A percentile compares a stretch with the other conserved stretches of the same genome.
phyloP scores from a whole-genome alignment of 176 grass and related monocot genomes.

The Areca catechu region DNA sequence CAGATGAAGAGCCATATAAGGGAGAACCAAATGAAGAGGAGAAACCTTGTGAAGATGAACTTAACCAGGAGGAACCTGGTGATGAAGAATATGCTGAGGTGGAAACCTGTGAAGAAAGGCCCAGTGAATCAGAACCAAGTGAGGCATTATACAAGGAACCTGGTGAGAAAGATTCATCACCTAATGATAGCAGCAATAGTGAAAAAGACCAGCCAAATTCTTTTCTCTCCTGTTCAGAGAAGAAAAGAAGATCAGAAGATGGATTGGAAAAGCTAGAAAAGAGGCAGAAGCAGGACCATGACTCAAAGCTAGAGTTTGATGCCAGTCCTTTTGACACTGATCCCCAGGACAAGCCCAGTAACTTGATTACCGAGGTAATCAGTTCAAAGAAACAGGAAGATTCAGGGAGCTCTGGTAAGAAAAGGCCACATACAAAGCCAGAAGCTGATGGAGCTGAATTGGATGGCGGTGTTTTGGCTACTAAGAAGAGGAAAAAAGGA shows the following conservation, averaged over 20 bases:
- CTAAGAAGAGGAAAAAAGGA: slow-evolving; percentile 16
- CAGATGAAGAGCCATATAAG: slow-evolving; percentile 15
- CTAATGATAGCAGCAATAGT: slow-evolving; percentile 16
- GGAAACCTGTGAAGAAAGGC: not conserved
- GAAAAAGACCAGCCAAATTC: slow-evolving; percentile 21
- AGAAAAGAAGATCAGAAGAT: slow-evolving; percentile 40
- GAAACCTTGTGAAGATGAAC: not conserved
- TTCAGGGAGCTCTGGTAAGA: slow-evolving; percentile 12
- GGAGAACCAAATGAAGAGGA: not conserved
- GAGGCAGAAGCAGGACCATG: slow-evolving; percentile 14
- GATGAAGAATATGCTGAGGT: slow-evolving; percentile 20
- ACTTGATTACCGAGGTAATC: not conserved
- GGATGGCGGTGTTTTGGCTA: not conserved
- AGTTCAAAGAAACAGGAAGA: not conserved
- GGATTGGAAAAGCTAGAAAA: slow-evolving; percentile 25
- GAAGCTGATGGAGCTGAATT: not conserved
- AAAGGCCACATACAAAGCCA: slow-evolving; percentile 1
- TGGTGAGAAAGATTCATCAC: slow-evolving; percentile 18
- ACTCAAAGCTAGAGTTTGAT: not conserved
- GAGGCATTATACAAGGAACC: slow-evolving; percentile 5
- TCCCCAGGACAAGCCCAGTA: not conserved
- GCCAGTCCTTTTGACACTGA: not conserved
- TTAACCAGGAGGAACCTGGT: slow-evolving; percentile 11
- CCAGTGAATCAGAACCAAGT: not conserved
- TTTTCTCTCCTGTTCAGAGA: slow-evolving; percentile 30